Evolutionary conservation across 805 yeast species (phyloP).

Genomic region (Candida pini): DNA sequence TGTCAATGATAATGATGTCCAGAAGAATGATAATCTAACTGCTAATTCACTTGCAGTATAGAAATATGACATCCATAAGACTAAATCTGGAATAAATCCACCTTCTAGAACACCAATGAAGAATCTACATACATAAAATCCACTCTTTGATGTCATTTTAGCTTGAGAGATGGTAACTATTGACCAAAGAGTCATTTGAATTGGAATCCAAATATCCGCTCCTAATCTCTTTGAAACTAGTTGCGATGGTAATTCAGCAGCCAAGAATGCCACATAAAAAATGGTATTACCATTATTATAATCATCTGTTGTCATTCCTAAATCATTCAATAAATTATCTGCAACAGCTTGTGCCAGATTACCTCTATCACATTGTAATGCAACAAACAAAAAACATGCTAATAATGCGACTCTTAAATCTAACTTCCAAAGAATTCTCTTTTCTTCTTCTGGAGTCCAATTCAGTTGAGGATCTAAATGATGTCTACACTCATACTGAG

Average conservation of each 20-base stretch:
- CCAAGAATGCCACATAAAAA: constrained; percentile 44
- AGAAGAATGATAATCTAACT: constrained; percentile 53
- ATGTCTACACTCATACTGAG: constrained; percentile 49
- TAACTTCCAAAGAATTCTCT: constrained; percentile 40
- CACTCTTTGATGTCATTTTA: constrained; percentile 33
- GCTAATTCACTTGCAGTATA: constrained; percentile 56
- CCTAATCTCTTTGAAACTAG: constrained; percentile 59
- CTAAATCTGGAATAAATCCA: constrained; percentile 62
- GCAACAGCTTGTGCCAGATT: constrained; percentile 51
- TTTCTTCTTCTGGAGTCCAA: constrained; percentile 53
- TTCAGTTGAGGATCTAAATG: constrained; percentile 52
- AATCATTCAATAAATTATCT: constrained; percentile 48
- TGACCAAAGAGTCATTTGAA: constrained; percentile 53
- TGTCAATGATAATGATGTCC: constrained; percentile 49
- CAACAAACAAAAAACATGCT: constrained; percentile 56
- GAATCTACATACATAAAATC: constrained; percentile 44
- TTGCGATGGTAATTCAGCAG: constrained; percentile 62
- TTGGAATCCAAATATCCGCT: constrained; percentile 57
- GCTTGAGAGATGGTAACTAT: constrained; percentile 49
- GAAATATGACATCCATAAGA: constrained; percentile 62
- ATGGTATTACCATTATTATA: constrained; percentile 57
- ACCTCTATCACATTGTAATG: constrained; percentile 53
- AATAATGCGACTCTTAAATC: constrained; percentile 52
- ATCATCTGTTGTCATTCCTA: constrained; percentile 48
- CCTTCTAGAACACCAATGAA: constrained; percentile 58